These are phyloP conservation scores for Cyanidium caldarium DNA, from an alignment of 23 red algal species.

Conservation along the genomic window DNA sequence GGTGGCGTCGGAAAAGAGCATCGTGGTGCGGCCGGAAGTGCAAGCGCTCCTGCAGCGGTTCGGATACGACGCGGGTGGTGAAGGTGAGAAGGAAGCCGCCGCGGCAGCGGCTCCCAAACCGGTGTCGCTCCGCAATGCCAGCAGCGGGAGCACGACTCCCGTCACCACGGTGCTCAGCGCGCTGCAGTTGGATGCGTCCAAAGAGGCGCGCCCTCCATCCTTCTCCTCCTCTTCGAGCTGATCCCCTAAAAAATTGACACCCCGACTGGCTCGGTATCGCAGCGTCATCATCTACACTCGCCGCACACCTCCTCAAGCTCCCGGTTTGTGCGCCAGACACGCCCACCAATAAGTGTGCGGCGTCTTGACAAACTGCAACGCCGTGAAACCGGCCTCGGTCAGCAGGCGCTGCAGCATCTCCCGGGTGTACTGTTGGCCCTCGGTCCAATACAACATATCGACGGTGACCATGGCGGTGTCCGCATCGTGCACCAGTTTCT, in stretches of 20 bases:
- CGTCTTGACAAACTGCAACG: not conserved
- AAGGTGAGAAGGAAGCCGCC: no score
- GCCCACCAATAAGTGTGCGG: not conserved
- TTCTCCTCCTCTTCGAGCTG: no score
- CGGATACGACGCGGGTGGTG: not conserved
- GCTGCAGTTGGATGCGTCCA: no score
- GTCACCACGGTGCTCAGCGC: no score
- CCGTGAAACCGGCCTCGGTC: not conserved
- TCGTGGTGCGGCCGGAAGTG: not conserved
- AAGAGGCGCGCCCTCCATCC: no score
- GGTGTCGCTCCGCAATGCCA: no score
- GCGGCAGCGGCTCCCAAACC: no score
- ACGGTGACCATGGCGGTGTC: conserved; percentile 1
- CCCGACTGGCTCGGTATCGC: no score
- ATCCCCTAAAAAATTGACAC: no score
- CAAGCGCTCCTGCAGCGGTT: not conserved
- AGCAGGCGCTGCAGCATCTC: not conserved
- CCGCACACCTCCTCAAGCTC: no score
- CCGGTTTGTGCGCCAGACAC: not conserved
- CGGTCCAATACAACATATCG: conserved; percentile 1
- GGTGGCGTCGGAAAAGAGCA: not conserved
- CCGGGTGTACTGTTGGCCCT: conserved; percentile 2
- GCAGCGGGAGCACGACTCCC: no score
- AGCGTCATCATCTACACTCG: no score
- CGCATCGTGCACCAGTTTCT: conserved; percentile 2